Evolutionary conservation across 2,329 filamentous ascomycete genomes (phyloP).

Genomic region (Ophiostoma sp.): DNA sequence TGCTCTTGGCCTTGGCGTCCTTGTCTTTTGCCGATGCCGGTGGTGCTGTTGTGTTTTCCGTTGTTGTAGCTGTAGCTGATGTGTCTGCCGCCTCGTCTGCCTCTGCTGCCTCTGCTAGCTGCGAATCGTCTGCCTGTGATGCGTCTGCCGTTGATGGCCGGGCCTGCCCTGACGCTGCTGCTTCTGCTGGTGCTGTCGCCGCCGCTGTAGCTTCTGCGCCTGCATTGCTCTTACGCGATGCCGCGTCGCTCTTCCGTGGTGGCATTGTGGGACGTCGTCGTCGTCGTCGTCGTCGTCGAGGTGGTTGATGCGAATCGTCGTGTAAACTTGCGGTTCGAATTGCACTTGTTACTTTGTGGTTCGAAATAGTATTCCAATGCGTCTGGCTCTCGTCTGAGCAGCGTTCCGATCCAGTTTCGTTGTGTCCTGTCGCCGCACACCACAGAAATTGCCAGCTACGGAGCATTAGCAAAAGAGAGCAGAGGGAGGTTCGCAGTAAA

Average conservation of each 20-base stretch:
- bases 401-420: not conserved
- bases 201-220: constrained; percentile 23
- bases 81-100: not conserved
- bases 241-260: constrained; percentile 48
- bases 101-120: not conserved
- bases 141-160: not conserved
- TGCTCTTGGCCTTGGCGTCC: constrained; percentile 22
- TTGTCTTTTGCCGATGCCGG: constrained; percentile 9
- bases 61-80: not conserved
- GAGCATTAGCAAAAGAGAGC: not conserved
- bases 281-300: not conserved
- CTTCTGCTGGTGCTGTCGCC: constrained; percentile 23
- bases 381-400: too few species aligned
- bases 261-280: constrained; percentile 40
- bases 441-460: not conserved
- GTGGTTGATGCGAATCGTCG: not conserved
- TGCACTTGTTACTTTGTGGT: too few species aligned
- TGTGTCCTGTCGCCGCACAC: not conserved
- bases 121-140: not conserved
- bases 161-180: not conserved
- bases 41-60: not conserved
- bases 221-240: constrained; percentile 40
- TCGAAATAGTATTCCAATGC: too few species aligned
- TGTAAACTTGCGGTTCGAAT: too few species aligned
- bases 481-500: constrained; percentile 8